Evolutionary conservation across 148 eudicot species (phyloP), one percentile per base, ranked within the genome.

Genomic region (Spergularia marina): DNA sequence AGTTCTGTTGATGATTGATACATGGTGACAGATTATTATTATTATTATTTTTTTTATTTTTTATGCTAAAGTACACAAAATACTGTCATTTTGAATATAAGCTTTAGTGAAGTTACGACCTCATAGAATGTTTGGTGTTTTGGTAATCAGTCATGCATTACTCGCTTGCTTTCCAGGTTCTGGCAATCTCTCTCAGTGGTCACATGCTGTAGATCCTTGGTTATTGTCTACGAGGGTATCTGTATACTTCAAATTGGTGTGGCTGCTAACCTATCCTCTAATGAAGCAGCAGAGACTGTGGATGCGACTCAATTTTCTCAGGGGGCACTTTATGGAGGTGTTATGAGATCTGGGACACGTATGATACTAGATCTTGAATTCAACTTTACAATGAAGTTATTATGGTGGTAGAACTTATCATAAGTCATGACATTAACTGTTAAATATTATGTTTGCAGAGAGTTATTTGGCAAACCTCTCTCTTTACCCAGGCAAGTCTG

Each of bases 401-500:
- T 68, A 23, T 10, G n/a, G 20, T 62, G 72, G 52, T 17, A 49
- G 10, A 56, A 65, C 11, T 51, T n/a, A 49, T 34, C 23, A 30
- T 76, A 20, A 47, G 16, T 34, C 23, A 30, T 76, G 36, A 47
- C 15, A 11, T 4, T 49, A 53, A 47, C 39, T 76, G 56, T 55
- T 75, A 39, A 57, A 49, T 30, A 53, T 55, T 77, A 18, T 72
- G 60, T 76, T 57, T 83, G 78, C 89, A 95, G 97, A 96, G 80
- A 91, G 90, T 82, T 96, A 92, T 83, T 88, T 92, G 88, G 98
- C 98, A 58, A 95, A 95, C 70, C 86, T 95, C 20, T 86, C 97
- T 79, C 89, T 92, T 61, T 95, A 92, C 79, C 99, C 99, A 44
- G 96, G 93, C 71, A 92, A 90, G 80, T 89, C 99, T 62, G 91